Evolutionary conservation across 306 rosid genomes (phyloP), one percentile per base, ranked within the genome.

Genomic region (Corylus avellana): DNA sequence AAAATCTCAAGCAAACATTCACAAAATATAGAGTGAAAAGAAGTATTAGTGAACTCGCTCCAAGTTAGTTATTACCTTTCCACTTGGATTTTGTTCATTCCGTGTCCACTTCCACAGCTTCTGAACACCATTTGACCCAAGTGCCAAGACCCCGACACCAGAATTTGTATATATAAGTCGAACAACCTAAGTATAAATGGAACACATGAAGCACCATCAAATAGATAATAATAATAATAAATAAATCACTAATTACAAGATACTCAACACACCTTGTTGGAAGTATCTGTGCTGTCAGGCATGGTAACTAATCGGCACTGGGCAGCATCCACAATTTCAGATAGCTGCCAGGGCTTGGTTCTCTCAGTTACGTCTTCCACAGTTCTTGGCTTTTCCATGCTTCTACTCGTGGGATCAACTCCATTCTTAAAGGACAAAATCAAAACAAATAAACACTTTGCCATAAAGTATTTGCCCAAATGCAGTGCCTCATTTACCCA

Each of bases 101-200:
- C 96, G 97, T 8, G 79, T 7, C 98, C 98, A 94, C 83, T 87
- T 94, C 98, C 98, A 94, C 58, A 94, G 86, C 86, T 88, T 88
- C 84, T 94, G 98, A 58, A 87, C 84, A 66, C 98, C 98, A 76
- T 90, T 89, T 73, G 97, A 89, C 63, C 94, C 96, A 73, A 94
- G 96, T 75, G 98, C 98, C 89, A 94, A 88, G 80, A 94, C 80
- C 70, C 96, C 97, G 70, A 84, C 85, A 67, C 96, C 98, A 72
- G 90, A 83, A 80, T 91, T 90, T 1, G 97, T 88, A 78, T 94
- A 94, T 16, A 94, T 77, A 71, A 94, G 97, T 71, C 94, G 89
- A 61, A 90, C 86, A 0, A 94, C 97, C 98, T 94, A 77, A 63
- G 78, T 14, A 81, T 56, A 62, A 39, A 49, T 59, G 70, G 32